phyloP scores from a whole-genome alignment of 2,329 filamentous ascomycete species.

The Blastomyces silverae region DNA sequence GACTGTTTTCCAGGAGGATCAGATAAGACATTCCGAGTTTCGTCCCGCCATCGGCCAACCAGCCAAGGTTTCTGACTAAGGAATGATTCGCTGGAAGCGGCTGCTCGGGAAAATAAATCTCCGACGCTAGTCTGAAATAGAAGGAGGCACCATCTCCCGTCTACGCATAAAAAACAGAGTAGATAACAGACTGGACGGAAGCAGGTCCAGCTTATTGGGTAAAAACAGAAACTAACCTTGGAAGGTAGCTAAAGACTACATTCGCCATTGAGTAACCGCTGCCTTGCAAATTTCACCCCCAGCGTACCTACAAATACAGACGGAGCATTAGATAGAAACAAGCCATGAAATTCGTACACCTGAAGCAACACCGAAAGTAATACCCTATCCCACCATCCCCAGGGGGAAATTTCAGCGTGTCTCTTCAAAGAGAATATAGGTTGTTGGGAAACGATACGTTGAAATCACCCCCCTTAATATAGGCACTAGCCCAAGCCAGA shows the following conservation, averaged over 20 bases:
- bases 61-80: not conserved
- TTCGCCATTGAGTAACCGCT: not conserved
- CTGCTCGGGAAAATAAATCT: not conserved
- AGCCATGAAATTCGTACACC: constrained; percentile 6
- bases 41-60: not conserved
- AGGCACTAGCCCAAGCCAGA: not conserved
- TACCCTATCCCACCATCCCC: not conserved
- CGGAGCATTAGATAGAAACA: not conserved
- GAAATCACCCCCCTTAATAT: not conserved
- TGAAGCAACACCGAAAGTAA: not conserved
- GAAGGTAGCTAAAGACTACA: not conserved
- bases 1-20: too few relatives aligned
- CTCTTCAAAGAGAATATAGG: not conserved
- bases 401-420: not conserved
- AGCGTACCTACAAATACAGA: constrained; percentile 4
- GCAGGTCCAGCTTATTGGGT: too few relatives aligned
- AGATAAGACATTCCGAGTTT: not conserved
- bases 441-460: not conserved
- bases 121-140: not conserved
- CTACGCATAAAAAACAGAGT: too few relatives aligned
- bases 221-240: not conserved
- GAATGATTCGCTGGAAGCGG: not conserved
- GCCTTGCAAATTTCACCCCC: not conserved
- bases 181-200: too few relatives aligned
- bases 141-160: too few relatives aligned